Evolutionary conservation across 352 stramenopile genomes (phyloP), one percentile per base, ranked within the genome.

Genomic region (Pythium folliculosum): DNA sequence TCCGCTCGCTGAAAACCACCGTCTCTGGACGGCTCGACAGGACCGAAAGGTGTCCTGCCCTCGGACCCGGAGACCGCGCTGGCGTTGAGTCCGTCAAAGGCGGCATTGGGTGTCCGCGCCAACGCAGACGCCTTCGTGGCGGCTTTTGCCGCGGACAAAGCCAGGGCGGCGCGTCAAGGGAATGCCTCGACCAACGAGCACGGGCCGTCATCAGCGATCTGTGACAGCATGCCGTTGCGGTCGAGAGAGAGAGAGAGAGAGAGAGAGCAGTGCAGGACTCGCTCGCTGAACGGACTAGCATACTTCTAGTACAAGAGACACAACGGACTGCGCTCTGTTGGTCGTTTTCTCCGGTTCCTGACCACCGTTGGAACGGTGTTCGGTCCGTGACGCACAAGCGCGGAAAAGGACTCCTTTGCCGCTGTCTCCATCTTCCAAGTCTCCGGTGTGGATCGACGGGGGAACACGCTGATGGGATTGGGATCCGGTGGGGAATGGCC

Each of bases 131-230:
- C 8, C 35, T 1, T 14, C 35, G 35, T 10, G 35, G 35, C 35
- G 27, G 37, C 14, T 12, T 17, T 54, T 19, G 27, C 14, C 48
- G 1, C 37, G 21, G 49, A 55, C 49, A 35, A 22, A 55, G 25
- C 27, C 25, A 57, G 32, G 22, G 25, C 51, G 12, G 51, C 30
- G 13, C 21, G 30, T 57, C 51, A 57, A 57, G 51, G 51, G 51
- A 57, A 52, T 52, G 1, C 30, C 30, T 45, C 51, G 30, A 57
- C 51, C 49, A 55, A 55, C 49, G 49, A 35, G 14, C 22, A 35
- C 49, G 13, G 27, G 23, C 49, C 14, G 40, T 21, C 40, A 47
- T 12, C 40, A 25, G 19, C 45, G 45, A 5, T n/a, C 6, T 52
- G 45, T 30, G 45, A 52, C n/a, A 52, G n/a, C 45, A 40, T 32